A percentile compares a stretch with the other conserved stretches of the same genome.
Conservation (phyloP, 2,329 filamentous ascomycete species). For the Xylariaceae sp. region DNA sequence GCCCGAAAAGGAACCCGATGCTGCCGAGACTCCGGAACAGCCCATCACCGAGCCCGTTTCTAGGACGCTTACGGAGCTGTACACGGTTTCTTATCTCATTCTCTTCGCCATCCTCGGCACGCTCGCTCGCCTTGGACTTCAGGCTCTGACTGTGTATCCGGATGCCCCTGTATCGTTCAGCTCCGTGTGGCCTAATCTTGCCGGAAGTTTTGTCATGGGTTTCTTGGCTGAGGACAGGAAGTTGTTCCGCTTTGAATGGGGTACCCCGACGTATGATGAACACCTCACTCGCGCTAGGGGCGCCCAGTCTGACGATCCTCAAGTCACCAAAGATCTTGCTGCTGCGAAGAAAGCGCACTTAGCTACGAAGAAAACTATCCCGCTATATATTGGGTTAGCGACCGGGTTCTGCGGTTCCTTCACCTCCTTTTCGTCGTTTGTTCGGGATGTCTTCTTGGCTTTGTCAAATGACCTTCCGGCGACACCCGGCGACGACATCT, state of each 20-base stretch:
- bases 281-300: conserved; percentile 34
- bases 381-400: conserved; percentile 79
- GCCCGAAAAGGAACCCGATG: conserved; percentile 6
- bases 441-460: conserved; percentile 74
- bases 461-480: conserved; percentile 68
- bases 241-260: conserved; percentile 69
- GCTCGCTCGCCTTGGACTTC: conserved; percentile 74
- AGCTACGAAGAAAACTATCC: conserved; percentile 76
- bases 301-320: conserved; percentile 20
- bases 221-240: conserved; percentile 76
- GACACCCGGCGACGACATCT: conserved; percentile 38
- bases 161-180: conserved; percentile 70
- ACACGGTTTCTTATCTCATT: conserved; percentile 76
- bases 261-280: conserved; percentile 39
- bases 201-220: conserved; percentile 77
- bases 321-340: conserved; percentile 31
- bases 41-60: conserved; percentile 37
- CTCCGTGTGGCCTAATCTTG: conserved; percentile 84
- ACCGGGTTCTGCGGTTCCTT: conserved; percentile 88
- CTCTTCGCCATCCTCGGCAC: conserved; percentile 84
- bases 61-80: conserved; percentile 53
- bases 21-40: neutral
- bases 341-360: conserved; percentile 55
- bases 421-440: conserved; percentile 85
- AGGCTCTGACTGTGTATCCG: conserved; percentile 75